phyloP scores from a whole-genome alignment of 495 filamentous ascomycete genomes.

The Hyaloscypha finlandica region DNA sequence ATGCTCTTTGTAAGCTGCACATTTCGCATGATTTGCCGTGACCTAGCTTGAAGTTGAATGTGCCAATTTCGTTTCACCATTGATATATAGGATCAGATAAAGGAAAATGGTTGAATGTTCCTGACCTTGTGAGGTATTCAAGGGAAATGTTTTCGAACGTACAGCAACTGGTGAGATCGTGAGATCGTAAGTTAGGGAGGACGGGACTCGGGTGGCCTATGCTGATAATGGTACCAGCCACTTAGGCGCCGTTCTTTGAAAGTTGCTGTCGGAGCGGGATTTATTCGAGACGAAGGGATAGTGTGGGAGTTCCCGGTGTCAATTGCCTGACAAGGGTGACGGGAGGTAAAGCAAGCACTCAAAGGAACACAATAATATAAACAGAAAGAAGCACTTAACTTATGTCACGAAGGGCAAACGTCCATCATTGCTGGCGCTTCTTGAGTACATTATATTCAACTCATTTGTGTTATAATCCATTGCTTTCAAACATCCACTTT shows the following conservation, averaged over 20 bases:
- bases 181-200: too few species aligned
- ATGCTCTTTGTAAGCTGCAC: background rate
- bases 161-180: too few species aligned
- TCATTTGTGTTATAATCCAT: background rate
- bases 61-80: background rate
- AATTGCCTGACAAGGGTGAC: background rate
- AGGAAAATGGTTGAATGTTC: background rate
- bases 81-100: background rate
- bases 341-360: background rate
- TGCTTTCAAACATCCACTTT: background rate
- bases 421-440: background rate
- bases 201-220: too few species aligned
- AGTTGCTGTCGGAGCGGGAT: too few species aligned
- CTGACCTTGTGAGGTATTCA: background rate
- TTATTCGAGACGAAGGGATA: too few species aligned
- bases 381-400: background rate
- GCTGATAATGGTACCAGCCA: too few species aligned
- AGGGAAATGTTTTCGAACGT: background rate
- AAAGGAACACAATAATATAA: background rate
- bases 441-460: background rate
- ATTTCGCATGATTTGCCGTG: background rate
- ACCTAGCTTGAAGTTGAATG: background rate
- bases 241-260: too few species aligned
- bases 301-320: too few species aligned
- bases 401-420: background rate